phyloP scores from a whole-genome alignment of 495 filamentous ascomycete genomes.

The Penicillium riverlandense region DNA sequence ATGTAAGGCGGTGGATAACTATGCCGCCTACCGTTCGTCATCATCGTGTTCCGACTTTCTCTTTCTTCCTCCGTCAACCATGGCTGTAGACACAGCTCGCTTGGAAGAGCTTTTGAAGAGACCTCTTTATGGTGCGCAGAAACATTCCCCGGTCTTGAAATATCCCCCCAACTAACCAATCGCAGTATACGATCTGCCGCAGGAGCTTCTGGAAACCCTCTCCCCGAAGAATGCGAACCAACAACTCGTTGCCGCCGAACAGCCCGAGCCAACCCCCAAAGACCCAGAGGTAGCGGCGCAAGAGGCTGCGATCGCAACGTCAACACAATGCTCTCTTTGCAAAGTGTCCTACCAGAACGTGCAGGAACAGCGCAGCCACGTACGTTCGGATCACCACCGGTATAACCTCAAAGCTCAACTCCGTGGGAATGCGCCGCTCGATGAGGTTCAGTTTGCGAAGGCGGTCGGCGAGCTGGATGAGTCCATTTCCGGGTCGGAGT shows the following conservation, averaged over 20 bases:
- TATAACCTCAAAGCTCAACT: constrained; percentile 93
- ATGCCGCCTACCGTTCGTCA: constrained; percentile 5
- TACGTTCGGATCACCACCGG: constrained; percentile 84
- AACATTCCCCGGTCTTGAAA: background rate
- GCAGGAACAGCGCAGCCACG: constrained; percentile 77
- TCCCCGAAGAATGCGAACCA: constrained; percentile 44
- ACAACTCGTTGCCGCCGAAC: constrained; percentile 12
- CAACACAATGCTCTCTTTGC: constrained; percentile 80
- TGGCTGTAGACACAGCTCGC: constrained; percentile 10
- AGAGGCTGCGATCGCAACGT: constrained; percentile 44
- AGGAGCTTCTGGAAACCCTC: constrained; percentile 66
- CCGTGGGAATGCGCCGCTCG: constrained; percentile 57
- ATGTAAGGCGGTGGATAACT: constrained; percentile 12
- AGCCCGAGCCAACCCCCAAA: constrained; percentile 8
- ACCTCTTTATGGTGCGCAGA: constrained; percentile 49
- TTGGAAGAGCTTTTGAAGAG: constrained; percentile 51
- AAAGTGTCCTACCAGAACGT: constrained; percentile 59
- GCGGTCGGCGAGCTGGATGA: constrained; percentile 78
- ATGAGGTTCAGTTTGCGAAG: constrained; percentile 75
- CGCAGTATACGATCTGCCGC: constrained; percentile 79
- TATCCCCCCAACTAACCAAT: constrained; percentile 12
- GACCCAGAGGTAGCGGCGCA: constrained; percentile 22
- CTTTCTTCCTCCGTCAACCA: constrained; percentile 7
- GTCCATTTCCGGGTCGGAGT: constrained; percentile 80
- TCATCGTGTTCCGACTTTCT: constrained; percentile 6